Base-by-base conservation (phyloP, 2,329 filamentous ascomycete species). In the Aureobasidium sp. region DNA sequence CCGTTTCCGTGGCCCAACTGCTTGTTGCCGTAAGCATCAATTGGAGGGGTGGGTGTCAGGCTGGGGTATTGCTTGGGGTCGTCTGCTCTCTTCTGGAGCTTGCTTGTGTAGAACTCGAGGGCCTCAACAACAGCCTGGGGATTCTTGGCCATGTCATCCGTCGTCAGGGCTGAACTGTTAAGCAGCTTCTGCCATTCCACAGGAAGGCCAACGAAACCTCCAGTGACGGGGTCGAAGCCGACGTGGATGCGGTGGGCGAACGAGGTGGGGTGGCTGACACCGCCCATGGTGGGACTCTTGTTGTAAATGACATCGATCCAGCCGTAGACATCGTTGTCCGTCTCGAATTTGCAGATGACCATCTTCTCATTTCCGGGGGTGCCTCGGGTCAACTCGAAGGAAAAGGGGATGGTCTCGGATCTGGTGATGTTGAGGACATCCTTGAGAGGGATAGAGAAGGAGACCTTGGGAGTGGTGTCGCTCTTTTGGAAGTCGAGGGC, bases 301-400 rank as follows among this genome's bases (percentile, higher is more conserved):
- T 93, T 91, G 73, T 97, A 97, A 67, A 99, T 95, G 73, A 92
- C 90, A 75, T 99, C 94, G 70, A 97, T 96, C 94, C 94, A 99
- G 70, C 96, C 91, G 75, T 99, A 99, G 60, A 99, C 85, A 68
- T 99, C 94, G 71, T 96, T 93, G 70, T 99, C 94, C 62, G 87
- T 89, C 76, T 97, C 96, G 69, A 97, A 91, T 73, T 89, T 91
- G 74, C 96, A 94, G 66, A 94, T 91, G 58, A 97, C 84, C 3
- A 90, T 89, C 73, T 89, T 91, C 63, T 87, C 89, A 62, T 82
- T 77, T 42, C 85, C 86, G 68, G 86, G 87, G 52, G 85, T 81
- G 61, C 84, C 73, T 60, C 92, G 85, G 70, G 91, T 92, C 74
- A 99, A 90, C 76, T 99, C 94, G 72, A 99, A 94, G 49, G 95